Evolutionary conservation across 345 rosid genomes (phyloP).

Genomic region (Pistacia atlantica): DNA sequence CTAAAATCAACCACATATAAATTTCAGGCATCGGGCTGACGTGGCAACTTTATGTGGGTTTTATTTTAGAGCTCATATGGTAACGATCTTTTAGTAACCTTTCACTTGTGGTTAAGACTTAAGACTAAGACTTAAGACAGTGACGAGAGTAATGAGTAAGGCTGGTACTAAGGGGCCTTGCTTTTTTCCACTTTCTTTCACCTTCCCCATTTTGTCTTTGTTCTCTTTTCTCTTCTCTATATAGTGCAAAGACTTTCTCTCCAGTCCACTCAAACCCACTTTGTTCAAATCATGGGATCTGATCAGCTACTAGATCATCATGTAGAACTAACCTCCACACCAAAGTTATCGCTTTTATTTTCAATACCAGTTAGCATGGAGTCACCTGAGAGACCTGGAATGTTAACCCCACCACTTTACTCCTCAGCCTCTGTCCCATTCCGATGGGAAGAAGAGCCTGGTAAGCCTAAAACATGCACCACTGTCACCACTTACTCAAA

Average conservation of each 20-base stretch:
- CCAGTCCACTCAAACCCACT: too few species aligned
- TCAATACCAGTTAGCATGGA: slow-evolving; percentile 36
- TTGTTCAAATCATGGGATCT: slow-evolving; percentile 23
- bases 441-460: slow-evolving; percentile 90
- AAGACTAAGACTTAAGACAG: too few species aligned
- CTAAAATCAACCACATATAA: not conserved
- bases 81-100: not conserved
- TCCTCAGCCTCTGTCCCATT: slow-evolving; percentile 77
- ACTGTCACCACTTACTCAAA: slow-evolving; percentile 16
- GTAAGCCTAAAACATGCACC: slow-evolving; percentile 68
- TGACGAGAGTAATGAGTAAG: not conserved
- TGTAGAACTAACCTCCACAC: slow-evolving; percentile 24
- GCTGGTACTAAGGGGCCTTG: not conserved
- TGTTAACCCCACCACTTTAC: slow-evolving; percentile 61
- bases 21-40: not conserved
- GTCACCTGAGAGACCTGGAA: slow-evolving; percentile 61
- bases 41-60: not conserved
- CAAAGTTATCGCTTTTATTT: slow-evolving; percentile 45
- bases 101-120: not conserved
- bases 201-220: slow-evolving; percentile 11
- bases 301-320: slow-evolving; percentile 20
- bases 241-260: too few species aligned
- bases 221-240: slow-evolving; percentile 17
- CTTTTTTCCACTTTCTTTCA: not conserved
- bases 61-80: not conserved